Evolutionary conservation across 352 stramenopile genomes (phyloP).

Genomic region (Blastocystis sp.): DNA sequence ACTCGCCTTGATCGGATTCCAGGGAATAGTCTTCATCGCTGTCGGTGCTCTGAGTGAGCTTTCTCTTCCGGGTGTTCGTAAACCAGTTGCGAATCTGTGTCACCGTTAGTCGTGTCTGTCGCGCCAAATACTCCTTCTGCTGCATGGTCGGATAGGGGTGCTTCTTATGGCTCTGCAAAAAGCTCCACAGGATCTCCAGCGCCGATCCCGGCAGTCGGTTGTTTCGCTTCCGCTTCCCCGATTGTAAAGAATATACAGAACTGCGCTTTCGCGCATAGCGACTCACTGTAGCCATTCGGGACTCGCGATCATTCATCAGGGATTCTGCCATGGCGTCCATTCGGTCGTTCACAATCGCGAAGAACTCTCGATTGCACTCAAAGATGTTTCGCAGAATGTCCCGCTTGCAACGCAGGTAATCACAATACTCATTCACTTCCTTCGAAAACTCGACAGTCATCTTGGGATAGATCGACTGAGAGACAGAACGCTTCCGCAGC

Average conservation of each 20-base stretch:
- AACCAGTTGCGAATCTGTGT: conserved; percentile 54
- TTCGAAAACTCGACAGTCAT: background rate
- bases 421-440: background rate
- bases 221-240: background rate
- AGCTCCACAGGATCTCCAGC: conserved; percentile 18
- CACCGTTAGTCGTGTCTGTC: conserved; percentile 18
- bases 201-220: conserved; percentile 14
- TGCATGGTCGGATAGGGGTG: conserved; percentile 35
- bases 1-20: background rate
- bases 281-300: background rate
- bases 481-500: background rate
- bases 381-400: conserved; percentile 22
- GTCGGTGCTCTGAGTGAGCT: conserved; percentile 12
- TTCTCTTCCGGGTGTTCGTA: conserved; percentile 46
- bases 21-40: conserved; percentile 40
- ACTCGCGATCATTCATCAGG: too few species aligned
- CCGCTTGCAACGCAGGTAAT: background rate
- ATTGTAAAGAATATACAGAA: background rate
- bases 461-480: background rate
- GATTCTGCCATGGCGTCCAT: too few species aligned
- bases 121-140: conserved; percentile 21
- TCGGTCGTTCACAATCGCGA: too few species aligned
- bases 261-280: too few species aligned
- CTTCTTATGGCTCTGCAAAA: background rate
- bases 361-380: conserved; percentile 42